Base-by-base conservation (phyloP, 1,139 yeast species). In the Nakaseomyces bracarensis region DNA sequence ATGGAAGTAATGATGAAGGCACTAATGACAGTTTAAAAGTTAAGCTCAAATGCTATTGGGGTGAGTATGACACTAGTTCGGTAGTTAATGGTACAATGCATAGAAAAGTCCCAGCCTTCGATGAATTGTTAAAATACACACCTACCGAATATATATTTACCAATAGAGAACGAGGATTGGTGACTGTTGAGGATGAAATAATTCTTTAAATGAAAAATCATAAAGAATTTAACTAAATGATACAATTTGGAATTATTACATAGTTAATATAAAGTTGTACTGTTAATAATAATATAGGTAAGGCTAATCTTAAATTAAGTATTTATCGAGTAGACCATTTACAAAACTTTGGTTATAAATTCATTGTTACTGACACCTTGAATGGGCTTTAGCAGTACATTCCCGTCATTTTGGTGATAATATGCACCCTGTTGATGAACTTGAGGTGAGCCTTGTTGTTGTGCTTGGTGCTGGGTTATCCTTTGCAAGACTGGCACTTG, bases 1-100 rank as follows among this genome's bases (percentile, higher is more conserved):
- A 60, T 4, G 65, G 66, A 33, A 16, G 60, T 85, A 44, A 81
- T 80, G 2, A 68, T 84, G 1, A 62, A 66, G 13, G 16, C 30
- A 66, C 62, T 36, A 57, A 60, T 4, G 64, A 66, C 35, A 50
- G 50, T 18, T 61, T 86, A 43, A 82, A 80, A 2, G 68, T 85
- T 1, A 62, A 66, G 8, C 69, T 84, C 3, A 67, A 72, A 21
- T 85, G 95, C 57, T 74, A 66, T 53, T 84, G 93, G 93, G 80
- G 82, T 9, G 93, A 84, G 49, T 72, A 74, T 54, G 78, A 74
- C 34, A 66, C 67, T 3, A 65, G 64, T 29, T 53, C 69, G 2
- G 61, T 69, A 4, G 57, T 62, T 13, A 69, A 60, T 41, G 70
- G 67, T 1, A 54, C 49, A 14, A 46, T 55, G 21, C 52, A 51